Conservation (phyloP, 192 early-diverging fungal species). For the Paraglomus occultum region DNA sequence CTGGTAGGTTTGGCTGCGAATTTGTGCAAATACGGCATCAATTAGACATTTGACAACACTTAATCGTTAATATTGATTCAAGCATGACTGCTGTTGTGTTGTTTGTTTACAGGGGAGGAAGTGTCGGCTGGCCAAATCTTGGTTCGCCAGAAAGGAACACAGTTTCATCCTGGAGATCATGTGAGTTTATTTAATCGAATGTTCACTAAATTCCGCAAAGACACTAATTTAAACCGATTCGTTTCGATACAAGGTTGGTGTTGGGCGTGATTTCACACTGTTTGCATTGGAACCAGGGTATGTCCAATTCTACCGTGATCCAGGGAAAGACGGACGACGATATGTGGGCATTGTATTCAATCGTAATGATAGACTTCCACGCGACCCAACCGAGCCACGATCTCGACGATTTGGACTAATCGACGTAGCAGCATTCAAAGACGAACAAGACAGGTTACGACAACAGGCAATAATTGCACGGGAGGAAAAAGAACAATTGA, state of each 20-base stretch:
- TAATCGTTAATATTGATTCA: background rate
- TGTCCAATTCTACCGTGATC: constrained; percentile 73
- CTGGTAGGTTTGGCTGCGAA: constrained; percentile 41
- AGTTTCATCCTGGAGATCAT: constrained; percentile 77
- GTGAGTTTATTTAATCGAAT: too few relatives aligned
- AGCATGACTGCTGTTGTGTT: background rate
- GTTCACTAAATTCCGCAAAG: too few relatives aligned
- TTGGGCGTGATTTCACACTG: constrained; percentile 78
- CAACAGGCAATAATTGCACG: constrained; percentile 35
- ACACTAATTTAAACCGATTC: too few relatives aligned
- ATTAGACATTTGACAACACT: too few relatives aligned
- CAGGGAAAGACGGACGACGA: constrained; percentile 54
- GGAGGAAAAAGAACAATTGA: constrained; percentile 6
- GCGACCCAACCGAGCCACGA: constrained; percentile 57
- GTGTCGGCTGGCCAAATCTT: constrained; percentile 79
- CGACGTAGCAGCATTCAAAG: constrained; percentile 44
- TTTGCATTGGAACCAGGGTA: constrained; percentile 70
- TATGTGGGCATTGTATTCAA: constrained; percentile 66
- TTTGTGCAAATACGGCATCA: background rate
- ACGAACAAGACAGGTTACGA: constrained; percentile 33
- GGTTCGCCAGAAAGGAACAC: constrained; percentile 76
- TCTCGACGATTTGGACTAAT: constrained; percentile 68
- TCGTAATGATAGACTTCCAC: constrained; percentile 63
- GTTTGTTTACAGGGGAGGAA: constrained; percentile 46
- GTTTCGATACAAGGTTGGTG: too few relatives aligned